Evolutionary conservation across 371 early-diverging fungal genomes (phyloP).

Genomic region (Caulochytrium protostelioides): DNA sequence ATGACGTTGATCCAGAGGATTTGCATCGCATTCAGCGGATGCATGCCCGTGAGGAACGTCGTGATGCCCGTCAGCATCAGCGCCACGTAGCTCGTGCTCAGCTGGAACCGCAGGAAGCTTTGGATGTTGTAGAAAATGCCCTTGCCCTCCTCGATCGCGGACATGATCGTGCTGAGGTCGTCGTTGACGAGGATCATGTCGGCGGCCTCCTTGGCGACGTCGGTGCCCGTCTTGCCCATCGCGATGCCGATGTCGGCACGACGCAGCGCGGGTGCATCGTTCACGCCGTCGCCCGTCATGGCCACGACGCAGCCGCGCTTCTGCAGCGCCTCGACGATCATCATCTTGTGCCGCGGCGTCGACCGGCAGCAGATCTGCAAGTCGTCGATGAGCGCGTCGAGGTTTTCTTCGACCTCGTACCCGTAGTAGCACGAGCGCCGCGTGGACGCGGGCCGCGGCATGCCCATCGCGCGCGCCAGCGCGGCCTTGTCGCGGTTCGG

Average conservation of each 20-base stretch:
- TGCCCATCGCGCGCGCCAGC: neutral
- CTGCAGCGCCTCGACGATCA: constrained; percentile 27
- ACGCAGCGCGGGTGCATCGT: constrained; percentile 76
- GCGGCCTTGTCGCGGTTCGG: constrained; percentile 10
- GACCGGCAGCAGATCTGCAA: constrained; percentile 25
- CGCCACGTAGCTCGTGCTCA: constrained; percentile 64
- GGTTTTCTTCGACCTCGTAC: constrained; percentile 3
- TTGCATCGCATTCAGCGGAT: constrained; percentile 92
- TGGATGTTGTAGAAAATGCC: constrained; percentile 79
- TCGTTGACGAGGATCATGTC: constrained; percentile 81
- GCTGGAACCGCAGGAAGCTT: constrained; percentile 71
- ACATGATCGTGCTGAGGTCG: constrained; percentile 56
- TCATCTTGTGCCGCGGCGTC: constrained; percentile 28
- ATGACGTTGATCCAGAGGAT: constrained; percentile 87
- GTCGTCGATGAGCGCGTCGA: constrained; percentile 8
- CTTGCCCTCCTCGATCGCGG: constrained; percentile 80
- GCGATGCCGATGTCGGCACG: constrained; percentile 61
- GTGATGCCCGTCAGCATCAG: constrained; percentile 64
- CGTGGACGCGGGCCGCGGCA: too few species aligned
- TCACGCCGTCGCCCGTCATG: constrained; percentile 51
- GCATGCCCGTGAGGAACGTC: constrained; percentile 61
- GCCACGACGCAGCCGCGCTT: constrained; percentile 27
- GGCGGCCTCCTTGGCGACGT: constrained; percentile 75
- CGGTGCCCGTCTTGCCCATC: constrained; percentile 74
- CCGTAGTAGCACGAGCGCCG: too few species aligned